Evolutionary conservation across 805 yeast genomes (phyloP), one percentile per base, ranked within the genome.

Genomic region (Yamadazyma sp.): DNA sequence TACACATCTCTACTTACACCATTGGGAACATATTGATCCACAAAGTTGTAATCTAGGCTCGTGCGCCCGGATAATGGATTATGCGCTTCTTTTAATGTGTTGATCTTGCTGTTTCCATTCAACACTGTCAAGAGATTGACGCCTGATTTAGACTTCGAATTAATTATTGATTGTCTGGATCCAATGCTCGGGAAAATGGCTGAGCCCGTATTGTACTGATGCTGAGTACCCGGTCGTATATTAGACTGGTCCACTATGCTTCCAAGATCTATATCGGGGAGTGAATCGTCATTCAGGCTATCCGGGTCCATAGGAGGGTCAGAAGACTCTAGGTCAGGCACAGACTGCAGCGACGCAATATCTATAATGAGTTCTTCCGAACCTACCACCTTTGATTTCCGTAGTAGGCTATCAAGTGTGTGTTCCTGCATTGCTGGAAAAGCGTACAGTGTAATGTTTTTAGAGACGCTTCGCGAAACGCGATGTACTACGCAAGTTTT

Each of bases 391-490:
- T 29, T 35, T 23, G 21, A 10, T 10, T 20, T 33, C 21, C 35
- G 35, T 41, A 41, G 45, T 15, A 41, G 19, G 30, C 38, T 33
- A 18, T 41, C 45, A 9, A 41, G 13, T 12, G 45, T 41, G 30
- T 28, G 29, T 19, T 23, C 29, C 14, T 31, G 33, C 44, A 40
- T 40, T 11, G 20, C 22, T 13, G 15, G 17, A 29, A 6, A 12
- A n/a, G 14, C 7, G 19, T n/a, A 8, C 8, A 16, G n/a, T 15
- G 18, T 12, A 5, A 28, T 19, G 3, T 16, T 21, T 30, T 28
- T 17, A 18, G 27, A 20, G n/a, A n/a, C n/a, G n/a, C n/a, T n/a
- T 32, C 41, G 37, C 41, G 36, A 37, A 26, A 31, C 35, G 29
- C 36, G 35, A 12, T 31, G 14, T 3, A 25, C 24, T 21, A 11